Evolutionary conservation across 202 grass and related monocot species (phyloP), one percentile per base, ranked within the genome.

Genomic region (Setaria viridis): DNA sequence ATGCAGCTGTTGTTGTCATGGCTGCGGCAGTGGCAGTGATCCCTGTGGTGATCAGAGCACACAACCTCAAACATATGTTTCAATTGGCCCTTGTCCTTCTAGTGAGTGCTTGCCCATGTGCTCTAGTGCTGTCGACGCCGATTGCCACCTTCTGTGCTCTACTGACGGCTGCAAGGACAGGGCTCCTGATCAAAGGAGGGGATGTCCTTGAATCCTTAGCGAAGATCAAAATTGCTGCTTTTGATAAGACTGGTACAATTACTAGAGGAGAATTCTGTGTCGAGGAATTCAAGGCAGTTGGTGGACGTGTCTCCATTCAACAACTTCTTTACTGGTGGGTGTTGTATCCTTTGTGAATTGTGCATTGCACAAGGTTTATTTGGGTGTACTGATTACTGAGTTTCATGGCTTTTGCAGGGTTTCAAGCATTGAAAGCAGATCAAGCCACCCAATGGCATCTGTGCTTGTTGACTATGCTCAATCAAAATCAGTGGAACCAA

Each of bases 201-300:
- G 94, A 99, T 85, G 90, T 97, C 71, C 92, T 99, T 42, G 94
- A 99, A 94, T 83, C 83, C 68, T 55, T 99, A 67, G 88, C 94
- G 4, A 83, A 41, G 17, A 88, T 93, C 54, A 94, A 90, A 75
- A 87, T 97, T 64, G 94, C 92, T 2, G 94, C 94, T 39, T 97
- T 99, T 35, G 97, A 99, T 69, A 99, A 99, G 87, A 99, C 94
- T 8, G 94, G 97, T 60, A 99, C 97, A 49, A 91, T 99, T 35
- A 99, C 94, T 58, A 94, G 89, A 88, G 97, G 94, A 47, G 97
- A 97, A 66, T 99, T 99, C 55, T 81, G 67, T 67, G 94, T 99
- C 11, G 85, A 86, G 43, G 92, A 97, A 80, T 94, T 99, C 63
- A 75, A 78, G 35, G 62, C 81, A 19, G 71, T 90, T n/a, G 80